These are phyloP conservation scores for Epichloe gansuensis DNA, from an alignment of 2,329 filamentous ascomycete genomes.

Conservation along the genomic window DNA sequence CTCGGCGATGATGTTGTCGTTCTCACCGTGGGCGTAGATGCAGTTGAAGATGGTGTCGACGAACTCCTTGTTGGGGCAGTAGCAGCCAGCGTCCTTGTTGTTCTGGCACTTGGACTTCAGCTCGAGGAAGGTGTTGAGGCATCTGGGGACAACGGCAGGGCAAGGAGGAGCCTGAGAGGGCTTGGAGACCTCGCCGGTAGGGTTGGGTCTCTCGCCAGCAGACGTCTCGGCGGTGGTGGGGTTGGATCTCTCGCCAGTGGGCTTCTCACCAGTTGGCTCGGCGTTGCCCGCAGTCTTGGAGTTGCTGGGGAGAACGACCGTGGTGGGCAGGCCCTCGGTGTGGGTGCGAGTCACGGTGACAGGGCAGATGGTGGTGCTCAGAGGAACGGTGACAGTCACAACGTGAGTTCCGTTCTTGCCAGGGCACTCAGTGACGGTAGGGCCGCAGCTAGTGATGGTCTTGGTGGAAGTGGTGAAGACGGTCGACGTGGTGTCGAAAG, in stretches of 20 bases:
- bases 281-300: slow-evolving; percentile 6
- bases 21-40: slow-evolving; percentile 62
- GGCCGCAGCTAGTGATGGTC: slow-evolving; percentile 39
- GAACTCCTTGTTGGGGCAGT: slow-evolving; percentile 70
- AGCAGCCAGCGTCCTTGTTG: slow-evolving; percentile 76
- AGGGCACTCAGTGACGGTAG: slow-evolving; percentile 38
- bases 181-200: slow-evolving; percentile 6
- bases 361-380: slow-evolving; percentile 50
- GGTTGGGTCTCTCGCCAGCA: slow-evolving; percentile 6
- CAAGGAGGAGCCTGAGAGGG: slow-evolving; percentile 25
- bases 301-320: slow-evolving; percentile 9
- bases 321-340: slow-evolving; percentile 11
- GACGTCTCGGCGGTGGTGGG: not conserved
- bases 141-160: slow-evolving; percentile 69
- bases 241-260: slow-evolving; percentile 7
- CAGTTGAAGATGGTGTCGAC: slow-evolving; percentile 72
- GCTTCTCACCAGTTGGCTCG: slow-evolving; percentile 7
- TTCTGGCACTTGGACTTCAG: slow-evolving; percentile 57
- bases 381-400: slow-evolving; percentile 40
- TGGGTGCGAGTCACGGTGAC: slow-evolving; percentile 42
- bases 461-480: slow-evolving; percentile 36
- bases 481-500: slow-evolving; percentile 35
- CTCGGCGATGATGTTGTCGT: slow-evolving; percentile 51
- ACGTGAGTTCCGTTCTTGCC: slow-evolving; percentile 34
- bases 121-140: slow-evolving; percentile 83